A percentile compares a stretch with the other conserved stretches of the same genome.
phyloP scores from a whole-genome alignment of 1,284 basidiomycete species.

The Ceratorhiza oryzae-sativae region DNA sequence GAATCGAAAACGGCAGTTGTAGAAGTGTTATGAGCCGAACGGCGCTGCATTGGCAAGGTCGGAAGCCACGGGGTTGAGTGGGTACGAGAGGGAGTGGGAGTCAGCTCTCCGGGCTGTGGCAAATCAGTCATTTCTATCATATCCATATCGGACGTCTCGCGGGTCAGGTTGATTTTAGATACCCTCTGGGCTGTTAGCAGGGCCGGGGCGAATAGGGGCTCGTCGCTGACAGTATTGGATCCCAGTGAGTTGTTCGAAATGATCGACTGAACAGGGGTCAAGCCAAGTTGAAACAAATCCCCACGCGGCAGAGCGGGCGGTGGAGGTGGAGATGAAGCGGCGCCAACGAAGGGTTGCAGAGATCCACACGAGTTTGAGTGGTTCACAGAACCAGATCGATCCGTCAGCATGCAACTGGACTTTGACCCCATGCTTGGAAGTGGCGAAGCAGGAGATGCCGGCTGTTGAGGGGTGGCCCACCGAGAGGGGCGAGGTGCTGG shows the following conservation, averaged over 20 bases:
- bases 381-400: not conserved
- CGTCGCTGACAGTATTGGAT: not conserved
- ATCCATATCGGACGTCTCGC: not conserved
- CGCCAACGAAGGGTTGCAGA: not conserved
- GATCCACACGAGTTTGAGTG: not conserved
- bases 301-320: conserved; percentile 12
- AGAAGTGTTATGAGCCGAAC: not conserved
- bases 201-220: conserved; percentile 16
- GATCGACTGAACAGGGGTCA: conserved; percentile 23
- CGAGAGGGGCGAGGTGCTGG: conserved; percentile 39
- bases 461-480: conserved; percentile 36
- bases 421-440: not conserved
- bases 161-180: conserved; percentile 8
- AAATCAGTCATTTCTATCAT: conserved; percentile 24
- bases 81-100: conserved; percentile 18
- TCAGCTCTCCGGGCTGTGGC: not conserved
- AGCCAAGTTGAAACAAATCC: conserved; percentile 11
- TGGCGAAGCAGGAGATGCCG: conserved; percentile 19
- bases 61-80: conserved; percentile 4
- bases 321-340: conserved; percentile 2
- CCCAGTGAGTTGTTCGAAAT: not conserved
- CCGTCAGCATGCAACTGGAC: conserved; percentile 16
- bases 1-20: conserved; percentile 11
- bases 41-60: not conserved
- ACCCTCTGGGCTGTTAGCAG: conserved; percentile 8